Percentiles rank a stretch among this genome's conserved stretches.
phyloP scores from a whole-genome alignment of 2,329 filamentous ascomycete species.

The Arachnomyces sp. region DNA sequence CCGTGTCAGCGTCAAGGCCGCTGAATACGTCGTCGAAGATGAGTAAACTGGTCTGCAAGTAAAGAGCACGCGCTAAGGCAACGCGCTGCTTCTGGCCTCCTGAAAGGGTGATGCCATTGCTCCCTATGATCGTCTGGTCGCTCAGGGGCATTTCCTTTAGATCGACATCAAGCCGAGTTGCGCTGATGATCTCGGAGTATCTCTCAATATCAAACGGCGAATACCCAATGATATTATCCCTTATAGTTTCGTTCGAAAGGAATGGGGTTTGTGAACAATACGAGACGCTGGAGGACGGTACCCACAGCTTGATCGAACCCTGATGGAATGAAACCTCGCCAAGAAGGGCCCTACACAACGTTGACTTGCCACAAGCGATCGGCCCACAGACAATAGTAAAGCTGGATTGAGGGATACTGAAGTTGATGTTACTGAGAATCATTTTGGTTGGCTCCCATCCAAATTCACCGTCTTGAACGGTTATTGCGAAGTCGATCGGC shows the following conservation, averaged over 20 bases:
- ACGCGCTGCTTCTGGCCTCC: constrained; percentile 19
- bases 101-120: constrained; percentile 12
- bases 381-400: constrained; percentile 23
- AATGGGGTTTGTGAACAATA: constrained; percentile 16
- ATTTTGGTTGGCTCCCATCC: constrained; percentile 19
- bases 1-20: constrained; percentile 39
- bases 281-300: constrained; percentile 1
- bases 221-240: constrained; percentile 13
- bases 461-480: constrained; percentile 16
- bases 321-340: constrained; percentile 24
- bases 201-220: constrained; percentile 8
- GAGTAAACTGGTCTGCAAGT: constrained; percentile 30
- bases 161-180: constrained; percentile 15
- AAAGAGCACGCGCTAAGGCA: constrained; percentile 42
- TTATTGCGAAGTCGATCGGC: constrained; percentile 2
- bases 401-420: constrained; percentile 8
- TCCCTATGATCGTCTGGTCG: constrained; percentile 18
- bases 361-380: constrained; percentile 27
- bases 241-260: constrained; percentile 13
- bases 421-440: constrained; percentile 13
- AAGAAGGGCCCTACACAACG: constrained; percentile 25
- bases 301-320: constrained; percentile 15
- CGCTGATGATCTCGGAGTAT: constrained; percentile 17
- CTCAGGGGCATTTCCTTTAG: constrained; percentile 14
- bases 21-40: constrained; percentile 43